These are phyloP conservation scores for Wallacemonas rigidus DNA, from an alignment of 208 protist genomes.

Conservation along the genomic window DNA sequence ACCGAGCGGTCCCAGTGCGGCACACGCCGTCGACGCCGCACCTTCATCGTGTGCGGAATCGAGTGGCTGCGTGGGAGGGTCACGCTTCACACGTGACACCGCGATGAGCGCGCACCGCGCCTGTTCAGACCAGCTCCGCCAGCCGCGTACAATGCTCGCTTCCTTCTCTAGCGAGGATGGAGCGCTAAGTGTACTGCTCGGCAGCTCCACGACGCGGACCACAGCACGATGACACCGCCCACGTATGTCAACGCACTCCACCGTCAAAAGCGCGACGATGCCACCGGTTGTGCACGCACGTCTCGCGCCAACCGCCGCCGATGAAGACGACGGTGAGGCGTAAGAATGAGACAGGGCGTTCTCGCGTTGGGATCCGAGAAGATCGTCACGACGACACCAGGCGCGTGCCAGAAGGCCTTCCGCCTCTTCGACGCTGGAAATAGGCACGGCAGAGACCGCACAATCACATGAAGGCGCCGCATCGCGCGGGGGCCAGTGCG, in stretches of 20 bases:
- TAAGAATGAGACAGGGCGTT: neutral
- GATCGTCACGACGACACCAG: neutral
- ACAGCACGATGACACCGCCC: slow-evolving; percentile 31
- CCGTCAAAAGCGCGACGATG: slow-evolving; percentile 4
- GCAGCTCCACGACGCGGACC: slow-evolving; percentile 24
- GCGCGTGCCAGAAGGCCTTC: neutral
- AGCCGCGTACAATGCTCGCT: neutral
- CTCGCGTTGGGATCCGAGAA: neutral
- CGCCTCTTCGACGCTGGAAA: neutral
- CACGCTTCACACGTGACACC: neutral
- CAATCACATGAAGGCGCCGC: neutral
- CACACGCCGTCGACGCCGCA: neutral
- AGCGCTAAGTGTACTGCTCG: neutral
- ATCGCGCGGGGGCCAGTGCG: neutral
- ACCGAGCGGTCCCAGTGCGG: neutral
- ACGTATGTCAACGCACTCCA: slow-evolving; percentile 37
- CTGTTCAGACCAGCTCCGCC: neutral
- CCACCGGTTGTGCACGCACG: neutral
- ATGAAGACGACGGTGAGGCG: neutral
- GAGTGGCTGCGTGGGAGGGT: no score
- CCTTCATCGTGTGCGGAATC: neutral
- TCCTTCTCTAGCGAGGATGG: neutral
- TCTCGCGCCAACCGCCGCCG: neutral
- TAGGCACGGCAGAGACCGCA: neutral
- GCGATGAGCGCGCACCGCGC: neutral